Percentiles rank a stretch among this genome's conserved stretches.
These are phyloP conservation scores for Pichia kluyveri DNA, from an alignment of 805 yeast species.

Conservation along the genomic window DNA sequence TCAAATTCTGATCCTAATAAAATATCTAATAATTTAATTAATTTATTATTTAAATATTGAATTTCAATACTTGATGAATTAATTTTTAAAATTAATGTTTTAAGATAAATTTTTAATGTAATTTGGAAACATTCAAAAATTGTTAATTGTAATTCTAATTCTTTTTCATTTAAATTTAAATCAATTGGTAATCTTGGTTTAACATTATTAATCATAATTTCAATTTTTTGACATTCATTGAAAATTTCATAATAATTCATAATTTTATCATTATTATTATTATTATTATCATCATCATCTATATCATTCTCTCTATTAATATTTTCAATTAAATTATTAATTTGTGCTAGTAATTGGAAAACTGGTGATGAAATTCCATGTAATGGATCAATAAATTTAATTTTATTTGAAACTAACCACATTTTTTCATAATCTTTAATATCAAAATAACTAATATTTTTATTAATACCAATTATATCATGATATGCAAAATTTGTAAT, in stretches of 20 bases:
- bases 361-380: slow-evolving; percentile 65
- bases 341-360: slow-evolving; percentile 59
- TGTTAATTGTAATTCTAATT: slow-evolving; percentile 57
- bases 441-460: slow-evolving; percentile 59
- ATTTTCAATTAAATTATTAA: slow-evolving; percentile 44
- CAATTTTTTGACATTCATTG: slow-evolving; percentile 32
- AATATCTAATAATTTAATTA: slow-evolving; percentile 48
- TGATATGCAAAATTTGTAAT: slow-evolving; percentile 75
- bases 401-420: slow-evolving; percentile 29
- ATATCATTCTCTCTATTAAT: slow-evolving; percentile 16
- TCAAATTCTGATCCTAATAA: slow-evolving; percentile 61
- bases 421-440: slow-evolving; percentile 49
- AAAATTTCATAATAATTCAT: slow-evolving; percentile 22
- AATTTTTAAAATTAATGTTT: slow-evolving; percentile 52
- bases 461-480: slow-evolving; percentile 58
- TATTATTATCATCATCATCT: background rate
- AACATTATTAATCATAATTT: slow-evolving; percentile 39
- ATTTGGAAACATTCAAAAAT: slow-evolving; percentile 65
- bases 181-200: slow-evolving; percentile 41
- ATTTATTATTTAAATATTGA: slow-evolving; percentile 46
- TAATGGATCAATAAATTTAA: slow-evolving; percentile 53
- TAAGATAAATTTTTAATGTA: slow-evolving; percentile 56
- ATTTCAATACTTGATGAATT: slow-evolving; percentile 58
- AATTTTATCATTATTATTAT: slow-evolving; percentile 1
- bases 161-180: slow-evolving; percentile 29